These are phyloP conservation scores for Ogataea nakhonphanomensis DNA, from an alignment of 805 yeast species.

Conservation along the genomic window DNA sequence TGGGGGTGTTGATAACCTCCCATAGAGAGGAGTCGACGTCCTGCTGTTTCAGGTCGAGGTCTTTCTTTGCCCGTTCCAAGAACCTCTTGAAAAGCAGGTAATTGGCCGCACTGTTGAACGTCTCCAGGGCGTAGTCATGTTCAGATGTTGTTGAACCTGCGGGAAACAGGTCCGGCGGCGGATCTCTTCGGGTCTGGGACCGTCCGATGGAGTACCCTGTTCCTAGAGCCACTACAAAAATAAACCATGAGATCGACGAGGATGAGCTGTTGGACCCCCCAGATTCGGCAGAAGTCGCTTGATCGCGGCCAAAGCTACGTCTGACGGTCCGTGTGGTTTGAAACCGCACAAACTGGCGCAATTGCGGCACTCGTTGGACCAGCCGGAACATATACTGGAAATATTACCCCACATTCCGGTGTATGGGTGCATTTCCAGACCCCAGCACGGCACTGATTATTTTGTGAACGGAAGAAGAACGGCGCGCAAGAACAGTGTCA, in stretches of 20 bases:
- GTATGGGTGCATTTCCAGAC: not conserved
- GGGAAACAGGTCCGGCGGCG: conserved; percentile 31
- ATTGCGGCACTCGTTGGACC: too few relatives aligned
- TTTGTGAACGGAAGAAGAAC: too few relatives aligned
- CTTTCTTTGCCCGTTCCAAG: conserved; percentile 23
- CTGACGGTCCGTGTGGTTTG: too few relatives aligned
- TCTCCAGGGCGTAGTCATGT: conserved; percentile 17
- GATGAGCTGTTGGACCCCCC: conserved; percentile 19
- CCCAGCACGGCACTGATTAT: too few relatives aligned
- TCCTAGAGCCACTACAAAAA: conserved; percentile 32
- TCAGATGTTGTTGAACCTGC: conserved; percentile 23
- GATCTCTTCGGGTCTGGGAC: conserved; percentile 20
- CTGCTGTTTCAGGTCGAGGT: conserved; percentile 13
- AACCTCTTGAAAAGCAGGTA: conserved; percentile 28
- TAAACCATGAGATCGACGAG: conserved; percentile 26
- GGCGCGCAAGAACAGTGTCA: too few relatives aligned
- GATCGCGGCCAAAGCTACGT: not conserved
- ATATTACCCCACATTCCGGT: conserved; percentile 7
- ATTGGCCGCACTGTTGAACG: conserved; percentile 20
- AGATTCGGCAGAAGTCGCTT: not conserved
- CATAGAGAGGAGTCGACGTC: conserved; percentile 23
- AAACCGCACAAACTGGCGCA: too few relatives aligned
- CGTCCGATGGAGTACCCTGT: conserved; percentile 33
- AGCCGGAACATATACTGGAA: not conserved
- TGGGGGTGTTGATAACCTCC: conserved; percentile 17